Conservation (phyloP, 148 eudicot genomes). For the Pouteria glomerata region DNA sequence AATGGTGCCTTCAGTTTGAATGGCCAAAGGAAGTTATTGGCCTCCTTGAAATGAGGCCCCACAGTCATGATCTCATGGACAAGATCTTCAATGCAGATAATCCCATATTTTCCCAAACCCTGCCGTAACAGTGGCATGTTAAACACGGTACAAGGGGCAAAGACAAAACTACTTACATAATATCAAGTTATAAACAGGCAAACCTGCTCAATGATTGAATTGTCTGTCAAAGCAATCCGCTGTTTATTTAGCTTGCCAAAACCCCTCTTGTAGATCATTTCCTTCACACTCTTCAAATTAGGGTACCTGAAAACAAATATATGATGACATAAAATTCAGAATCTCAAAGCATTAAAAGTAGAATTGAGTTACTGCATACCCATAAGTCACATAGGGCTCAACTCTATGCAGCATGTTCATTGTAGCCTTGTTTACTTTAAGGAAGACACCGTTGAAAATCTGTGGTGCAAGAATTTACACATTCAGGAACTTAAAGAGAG, state of each 20-base stretch:
- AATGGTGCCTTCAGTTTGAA: slow-evolving; percentile 61
- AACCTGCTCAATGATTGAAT: slow-evolving; percentile 65
- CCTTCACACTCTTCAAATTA: slow-evolving; percentile 75
- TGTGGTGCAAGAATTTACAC: slow-evolving; percentile 14
- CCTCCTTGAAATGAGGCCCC: slow-evolving; percentile 67
- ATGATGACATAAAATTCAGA: background rate
- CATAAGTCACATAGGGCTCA: slow-evolving; percentile 83
- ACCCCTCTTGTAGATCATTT: slow-evolving; percentile 80
- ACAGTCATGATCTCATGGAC: slow-evolving; percentile 62
- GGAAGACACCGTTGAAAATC: slow-evolving; percentile 87
- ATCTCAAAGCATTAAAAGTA: background rate
- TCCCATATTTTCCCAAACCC: slow-evolving; percentile 54
- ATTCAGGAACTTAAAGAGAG: background rate
- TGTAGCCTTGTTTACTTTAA: slow-evolving; percentile 79
- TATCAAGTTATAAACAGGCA: slow-evolving; percentile 5
- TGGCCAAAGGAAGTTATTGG: slow-evolving; percentile 77
- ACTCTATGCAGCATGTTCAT: slow-evolving; percentile 84
- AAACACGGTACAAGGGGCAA: background rate
- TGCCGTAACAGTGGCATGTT: slow-evolving; percentile 1
- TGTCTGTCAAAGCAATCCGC: slow-evolving; percentile 68
- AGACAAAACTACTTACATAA: background rate
- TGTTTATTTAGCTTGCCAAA: slow-evolving; percentile 74
- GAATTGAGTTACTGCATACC: slow-evolving; percentile 27
- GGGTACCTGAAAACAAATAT: slow-evolving; percentile 44
- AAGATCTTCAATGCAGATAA: slow-evolving; percentile 59